Conservation (phyloP, 208 protist genomes). For the Leishmania braziliensis region DNA sequence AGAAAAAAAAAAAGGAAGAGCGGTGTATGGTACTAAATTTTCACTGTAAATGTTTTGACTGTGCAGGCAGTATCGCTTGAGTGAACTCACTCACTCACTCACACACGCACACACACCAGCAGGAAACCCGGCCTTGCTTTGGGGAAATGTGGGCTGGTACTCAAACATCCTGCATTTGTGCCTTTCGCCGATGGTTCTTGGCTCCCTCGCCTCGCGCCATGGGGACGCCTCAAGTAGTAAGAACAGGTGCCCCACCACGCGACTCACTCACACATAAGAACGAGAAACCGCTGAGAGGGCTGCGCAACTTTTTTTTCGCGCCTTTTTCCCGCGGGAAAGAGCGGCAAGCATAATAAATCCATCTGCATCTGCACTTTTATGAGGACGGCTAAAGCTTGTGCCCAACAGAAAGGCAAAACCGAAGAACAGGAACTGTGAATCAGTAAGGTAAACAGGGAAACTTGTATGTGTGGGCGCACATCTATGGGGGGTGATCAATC, state of each 20-base stretch:
- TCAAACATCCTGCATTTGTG: neutral
- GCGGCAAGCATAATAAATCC: neutral
- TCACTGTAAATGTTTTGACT: neutral
- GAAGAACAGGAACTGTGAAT: slow-evolving; percentile 1
- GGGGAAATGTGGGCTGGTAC: neutral
- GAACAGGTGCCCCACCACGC: neutral
- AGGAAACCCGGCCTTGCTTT: neutral
- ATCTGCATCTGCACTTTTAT: neutral
- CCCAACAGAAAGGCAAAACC: neutral
- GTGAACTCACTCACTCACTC: neutral
- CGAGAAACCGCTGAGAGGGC: neutral
- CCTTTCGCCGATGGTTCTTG: neutral
- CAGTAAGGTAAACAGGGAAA: neutral
- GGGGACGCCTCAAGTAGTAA: neutral
- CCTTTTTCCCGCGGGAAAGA: neutral
- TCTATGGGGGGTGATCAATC: neutral
- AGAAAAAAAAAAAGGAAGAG: neutral
- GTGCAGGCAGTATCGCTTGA: neutral
- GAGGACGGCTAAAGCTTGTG: neutral
- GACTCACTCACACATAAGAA: neutral
- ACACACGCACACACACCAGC: neutral
- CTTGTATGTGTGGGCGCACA: neutral
- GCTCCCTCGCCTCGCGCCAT: neutral
- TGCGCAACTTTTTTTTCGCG: neutral
- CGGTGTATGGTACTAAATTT: neutral